Base-by-base conservation (phyloP, 2,329 filamentous ascomycete species). In the Penicillium sp. region DNA sequence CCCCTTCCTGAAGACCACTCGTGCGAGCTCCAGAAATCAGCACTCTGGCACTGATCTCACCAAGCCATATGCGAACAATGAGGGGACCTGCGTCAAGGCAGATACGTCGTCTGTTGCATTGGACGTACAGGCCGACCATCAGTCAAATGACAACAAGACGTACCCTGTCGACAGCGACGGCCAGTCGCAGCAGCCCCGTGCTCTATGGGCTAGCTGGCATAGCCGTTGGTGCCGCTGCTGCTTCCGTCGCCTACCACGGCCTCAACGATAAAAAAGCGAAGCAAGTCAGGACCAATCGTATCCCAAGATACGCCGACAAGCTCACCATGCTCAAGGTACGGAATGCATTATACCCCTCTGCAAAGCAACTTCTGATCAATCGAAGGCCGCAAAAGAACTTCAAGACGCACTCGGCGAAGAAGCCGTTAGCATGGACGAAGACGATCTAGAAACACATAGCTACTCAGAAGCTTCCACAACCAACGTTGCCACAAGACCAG, bases 391-490 rank as follows among this genome's bases (percentile, higher is more conserved):
- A 1, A 50, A 38, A 38, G 48, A 50, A 35, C n/a, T 50, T 14
- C 48, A 38, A 25, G 48, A 7, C 12, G 11, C 12, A 12, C 31
- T 50, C n/a, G 86, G 86, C 20, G 78, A 86, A 47, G 86, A 88
- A 54, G 74, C 81, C 2, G 83, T 91, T 51, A 87, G 81, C 67
- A 86, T 84, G 12, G 88, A 91, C 67, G 79, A 84, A 48, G 86
- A 88, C 48, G 86, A 87, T 45, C 75, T 90, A 2, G 82, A 85
- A n/a, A 75, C 79, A 48, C 88, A 91, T 68, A 87, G 88, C 15
- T 87, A 85, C 72, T 90, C 87, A 0, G 88, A 90, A 69, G 90
- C 87, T 87, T 89, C 86, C 0, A 85, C 86, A 0, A 83, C 88
- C 66, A 90, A 91, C 67, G 84, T 85, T 28, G 80, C 86, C 35